Conservation (phyloP, 164 flowering plant genomes). For the Saururus chinensis region DNA sequence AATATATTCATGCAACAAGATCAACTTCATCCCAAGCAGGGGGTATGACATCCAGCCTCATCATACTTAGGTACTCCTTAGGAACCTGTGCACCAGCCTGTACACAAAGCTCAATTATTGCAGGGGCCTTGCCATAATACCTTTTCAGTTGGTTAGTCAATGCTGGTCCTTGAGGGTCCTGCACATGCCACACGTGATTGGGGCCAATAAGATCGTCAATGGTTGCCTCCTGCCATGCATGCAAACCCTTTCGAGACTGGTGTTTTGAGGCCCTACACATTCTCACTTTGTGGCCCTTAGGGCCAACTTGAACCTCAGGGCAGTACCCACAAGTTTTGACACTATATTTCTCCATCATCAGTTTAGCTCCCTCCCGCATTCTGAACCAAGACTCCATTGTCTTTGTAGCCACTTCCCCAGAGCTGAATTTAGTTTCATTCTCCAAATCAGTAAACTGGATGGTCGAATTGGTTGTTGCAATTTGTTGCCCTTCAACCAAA, state of each 20-base stretch:
- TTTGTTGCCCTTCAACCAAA: conserved; percentile 16
- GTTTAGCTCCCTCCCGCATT: conserved; percentile 42
- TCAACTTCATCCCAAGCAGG: conserved; percentile 67
- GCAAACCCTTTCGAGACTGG: conserved; percentile 62
- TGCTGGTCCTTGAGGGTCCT: conserved; percentile 27
- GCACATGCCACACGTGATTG: conserved; percentile 75
- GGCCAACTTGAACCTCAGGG: conserved; percentile 80
- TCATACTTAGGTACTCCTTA: conserved; percentile 50
- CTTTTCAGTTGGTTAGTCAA: conserved; percentile 58
- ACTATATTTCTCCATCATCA: conserved; percentile 56
- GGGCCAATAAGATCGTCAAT: conserved; percentile 62
- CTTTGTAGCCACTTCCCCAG: conserved; percentile 25
- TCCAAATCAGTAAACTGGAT: conserved; percentile 2
- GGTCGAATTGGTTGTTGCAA: background rate
- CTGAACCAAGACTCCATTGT: conserved; percentile 52
- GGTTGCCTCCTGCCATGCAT: conserved; percentile 71
- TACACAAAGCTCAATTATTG: conserved; percentile 65
- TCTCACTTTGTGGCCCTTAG: conserved; percentile 82
- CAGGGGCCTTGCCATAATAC: conserved; percentile 79
- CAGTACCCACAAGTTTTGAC: conserved; percentile 78
- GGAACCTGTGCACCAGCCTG: conserved; percentile 78
- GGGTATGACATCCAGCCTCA: conserved; percentile 71
- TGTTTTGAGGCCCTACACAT: conserved; percentile 81
- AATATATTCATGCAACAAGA: conserved; percentile 48
- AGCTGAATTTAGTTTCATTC: conserved; percentile 4